A percentile compares a stretch with the other conserved stretches of the same genome.
Evolutionary conservation across 805 yeast genomes (phyloP).

Genomic region (Jamesozyma gamospora): DNA sequence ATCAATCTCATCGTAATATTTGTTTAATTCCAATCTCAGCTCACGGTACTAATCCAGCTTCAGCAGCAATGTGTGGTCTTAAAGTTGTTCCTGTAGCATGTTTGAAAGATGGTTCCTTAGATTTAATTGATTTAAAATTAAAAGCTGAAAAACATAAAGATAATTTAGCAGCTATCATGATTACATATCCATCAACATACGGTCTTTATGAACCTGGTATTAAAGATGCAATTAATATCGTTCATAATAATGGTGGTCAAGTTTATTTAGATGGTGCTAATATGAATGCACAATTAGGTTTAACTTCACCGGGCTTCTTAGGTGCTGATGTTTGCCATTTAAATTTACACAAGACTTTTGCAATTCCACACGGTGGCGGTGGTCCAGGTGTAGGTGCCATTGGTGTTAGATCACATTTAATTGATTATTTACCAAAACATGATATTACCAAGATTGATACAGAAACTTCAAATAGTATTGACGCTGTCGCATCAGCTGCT

Average conservation of each 20-base stretch:
- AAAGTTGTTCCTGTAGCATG: conserved; percentile 92
- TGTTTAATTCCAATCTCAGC: conserved; percentile 96
- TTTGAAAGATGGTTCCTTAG: conserved; percentile 74
- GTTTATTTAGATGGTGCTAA: conserved; percentile 98
- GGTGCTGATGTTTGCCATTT: conserved; percentile 98
- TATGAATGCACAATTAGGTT: conserved; percentile 98
- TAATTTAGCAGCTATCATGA: conserved; percentile 83
- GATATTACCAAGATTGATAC: conserved; percentile 34
- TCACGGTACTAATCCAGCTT: conserved; percentile 97
- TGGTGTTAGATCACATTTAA: conserved; percentile 76
- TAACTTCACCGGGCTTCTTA: conserved; percentile 93
- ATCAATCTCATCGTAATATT: conserved; percentile 65
- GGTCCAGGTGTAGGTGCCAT: conserved; percentile 99
- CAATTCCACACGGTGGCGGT: conserved; percentile 98
- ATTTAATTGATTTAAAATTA: conserved; percentile 58
- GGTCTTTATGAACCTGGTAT: conserved; percentile 94
- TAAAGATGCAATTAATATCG: conserved; percentile 70
- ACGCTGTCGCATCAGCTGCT: conserved; percentile 85
- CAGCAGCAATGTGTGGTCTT: conserved; percentile 94
- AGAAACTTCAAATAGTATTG: conserved; percentile 38
- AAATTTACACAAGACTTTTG: conserved; percentile 93
- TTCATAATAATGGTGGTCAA: conserved; percentile 84
- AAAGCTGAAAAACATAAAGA: conserved; percentile 64
- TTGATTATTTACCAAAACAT: conserved; percentile 76
- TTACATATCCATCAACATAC: conserved; percentile 95